Evolutionary conservation across 257 asterid genomes (phyloP).

Genomic region (Fraxinus anomala): DNA sequence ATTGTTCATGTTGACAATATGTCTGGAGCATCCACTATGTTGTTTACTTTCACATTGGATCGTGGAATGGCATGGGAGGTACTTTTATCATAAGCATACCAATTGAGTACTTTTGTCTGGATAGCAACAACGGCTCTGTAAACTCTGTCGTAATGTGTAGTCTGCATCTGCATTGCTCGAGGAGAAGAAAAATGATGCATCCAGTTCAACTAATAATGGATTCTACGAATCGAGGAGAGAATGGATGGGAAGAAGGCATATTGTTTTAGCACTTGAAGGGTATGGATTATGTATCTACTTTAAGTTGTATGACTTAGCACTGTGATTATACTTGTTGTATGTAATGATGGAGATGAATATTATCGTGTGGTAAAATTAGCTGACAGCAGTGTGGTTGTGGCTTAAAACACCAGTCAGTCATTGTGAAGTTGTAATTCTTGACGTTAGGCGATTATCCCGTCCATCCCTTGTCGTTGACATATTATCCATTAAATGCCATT

Average conservation of each 20-base stretch:
- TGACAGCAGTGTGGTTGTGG: constrained; percentile 7
- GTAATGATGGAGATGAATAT: constrained; percentile 5
- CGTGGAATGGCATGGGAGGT: constrained; percentile 99
- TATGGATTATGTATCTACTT: constrained; percentile 34
- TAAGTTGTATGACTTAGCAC: constrained; percentile 12
- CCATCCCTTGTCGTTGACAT: neutral
- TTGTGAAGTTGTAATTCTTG: constrained; percentile 2
- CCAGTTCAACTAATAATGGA: constrained; percentile 62
- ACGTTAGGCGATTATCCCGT: neutral
- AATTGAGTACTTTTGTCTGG: constrained; percentile 2
- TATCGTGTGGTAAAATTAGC: constrained; percentile 1
- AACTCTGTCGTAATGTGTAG: constrained; percentile 41
- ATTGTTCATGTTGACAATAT: constrained; percentile 85
- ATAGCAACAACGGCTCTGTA: constrained; percentile 11
- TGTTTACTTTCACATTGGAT: constrained; percentile 85
- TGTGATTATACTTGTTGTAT: neutral
- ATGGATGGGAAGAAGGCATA: constrained; percentile 94
- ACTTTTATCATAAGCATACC: constrained; percentile 21
- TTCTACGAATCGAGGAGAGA: constrained; percentile 93
- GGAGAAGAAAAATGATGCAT: constrained; percentile 74
- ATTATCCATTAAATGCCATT: neutral
- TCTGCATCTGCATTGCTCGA: constrained; percentile 80
- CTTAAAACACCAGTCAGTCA: constrained; percentile 8
- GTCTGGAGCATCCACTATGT: constrained; percentile 92
- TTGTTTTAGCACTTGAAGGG: constrained; percentile 81